Evolutionary conservation across 2,329 filamentous ascomycete genomes (phyloP), one percentile per base, ranked within the genome.

Genomic region (Thelonectria blattea): DNA sequence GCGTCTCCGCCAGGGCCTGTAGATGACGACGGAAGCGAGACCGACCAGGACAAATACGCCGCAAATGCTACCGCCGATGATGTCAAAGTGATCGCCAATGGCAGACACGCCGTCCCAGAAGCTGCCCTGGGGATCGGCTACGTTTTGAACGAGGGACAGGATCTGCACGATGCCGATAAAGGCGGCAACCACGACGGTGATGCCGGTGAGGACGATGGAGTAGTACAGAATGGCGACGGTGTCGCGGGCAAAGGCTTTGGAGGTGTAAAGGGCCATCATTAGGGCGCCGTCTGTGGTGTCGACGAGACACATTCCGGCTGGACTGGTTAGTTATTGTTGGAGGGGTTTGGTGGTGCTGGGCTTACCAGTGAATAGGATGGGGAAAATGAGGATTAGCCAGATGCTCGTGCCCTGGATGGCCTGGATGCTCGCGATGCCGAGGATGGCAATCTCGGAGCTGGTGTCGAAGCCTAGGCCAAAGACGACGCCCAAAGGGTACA

Each of bases 391-490:
- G 61, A 98, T 98, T 14, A 97, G 80, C 95, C 95, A 99, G 61
- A 98, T 89, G 32, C 88, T 92, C 0, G 93, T 97, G 1, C 94
- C 94, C 62, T 90, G 84, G 0, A 92, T 88, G 0, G 91, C 93
- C 70, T 97, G 91, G 2, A 99, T 88, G 30, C 91, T 93, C 0
- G 92, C 91, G 64, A 98, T 96, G 0, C 94, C 95, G 1, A 99
- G 78, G 8, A 99, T 83, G 0, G 95, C 94, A 70, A 98, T 91
- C 75, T 99, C 94, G 8, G 92, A 96, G 42, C 91, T 96, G 0
- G 95, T 98, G 73, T 98, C 95, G 73, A 99, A 98, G 0, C 94
- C 95, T 0, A 98, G 81, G 0, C 94, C 95, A 71, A 94, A 98
- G 5, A 98, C 79, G 0, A 98, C 83, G 0, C 94, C 94, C 0